phyloP scores from a whole-genome alignment of 1,284 basidiomycete genomes.

The Heliocybe sulcata region DNA sequence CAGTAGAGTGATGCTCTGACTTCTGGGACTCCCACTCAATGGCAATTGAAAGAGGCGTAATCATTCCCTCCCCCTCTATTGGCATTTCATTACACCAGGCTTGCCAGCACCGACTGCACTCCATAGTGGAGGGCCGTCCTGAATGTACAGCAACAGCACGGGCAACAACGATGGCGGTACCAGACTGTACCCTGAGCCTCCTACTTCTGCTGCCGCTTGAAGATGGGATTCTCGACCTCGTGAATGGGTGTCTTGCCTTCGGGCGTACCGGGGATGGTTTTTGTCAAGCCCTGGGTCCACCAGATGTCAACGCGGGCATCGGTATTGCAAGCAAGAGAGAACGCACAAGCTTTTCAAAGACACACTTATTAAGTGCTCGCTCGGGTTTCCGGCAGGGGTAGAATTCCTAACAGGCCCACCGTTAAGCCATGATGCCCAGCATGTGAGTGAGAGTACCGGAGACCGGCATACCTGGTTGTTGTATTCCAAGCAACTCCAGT shows the following conservation, averaged over 20 bases:
- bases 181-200: background rate
- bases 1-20: too few relatives aligned
- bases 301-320: background rate
- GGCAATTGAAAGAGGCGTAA: background rate
- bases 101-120: too few relatives aligned
- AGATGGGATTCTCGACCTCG: slow-evolving; percentile 84
- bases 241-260: slow-evolving; percentile 83
- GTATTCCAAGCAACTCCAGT: slow-evolving; percentile 93
- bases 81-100: too few relatives aligned
- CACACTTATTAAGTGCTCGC: slow-evolving; percentile 87
- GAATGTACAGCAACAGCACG: background rate
- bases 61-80: background rate
- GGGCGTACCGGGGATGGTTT: slow-evolving; percentile 90
- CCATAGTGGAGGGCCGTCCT: too few relatives aligned
- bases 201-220: slow-evolving; percentile 67
- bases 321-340: slow-evolving; percentile 4
- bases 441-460: background rate
- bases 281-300: slow-evolving; percentile 69
- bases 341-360: slow-evolving; percentile 92
- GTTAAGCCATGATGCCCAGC: background rate
- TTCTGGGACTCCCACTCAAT: background rate
- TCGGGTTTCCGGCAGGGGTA: slow-evolving; percentile 90
- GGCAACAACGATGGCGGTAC: background rate
- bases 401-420: slow-evolving; percentile 59
- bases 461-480: slow-evolving; percentile 80